These are phyloP conservation scores for Lippia alba DNA, from an alignment of 305 asterid genomes.

Conservation along the genomic window DNA sequence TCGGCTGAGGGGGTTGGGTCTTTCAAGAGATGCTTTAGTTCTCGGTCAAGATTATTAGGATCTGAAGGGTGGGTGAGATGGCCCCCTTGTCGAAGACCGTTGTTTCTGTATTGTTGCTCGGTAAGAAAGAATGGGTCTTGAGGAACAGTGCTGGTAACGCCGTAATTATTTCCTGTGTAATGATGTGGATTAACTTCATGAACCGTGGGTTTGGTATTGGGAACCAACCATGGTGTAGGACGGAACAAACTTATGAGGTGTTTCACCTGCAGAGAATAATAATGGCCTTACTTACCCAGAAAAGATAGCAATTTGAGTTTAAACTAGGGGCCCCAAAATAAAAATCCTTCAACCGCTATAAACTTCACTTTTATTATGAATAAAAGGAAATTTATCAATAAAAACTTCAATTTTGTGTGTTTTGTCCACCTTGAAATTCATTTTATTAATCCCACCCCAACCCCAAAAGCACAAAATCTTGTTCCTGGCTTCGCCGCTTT, in stretches of 20 bases:
- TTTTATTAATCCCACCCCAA: no score
- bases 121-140: conserved; percentile 54
- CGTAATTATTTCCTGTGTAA: conserved; percentile 33
- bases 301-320: background rate
- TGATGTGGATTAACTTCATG: conserved; percentile 42
- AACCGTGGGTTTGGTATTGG: conserved; percentile 38
- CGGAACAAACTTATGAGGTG: conserved; percentile 52
- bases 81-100: conserved; percentile 65
- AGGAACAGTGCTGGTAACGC: conserved; percentile 36
- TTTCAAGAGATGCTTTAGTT: conserved; percentile 46
- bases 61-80: conserved; percentile 34
- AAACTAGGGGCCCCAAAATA: no score
- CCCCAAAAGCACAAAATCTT: no score
- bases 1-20: conserved; percentile 36
- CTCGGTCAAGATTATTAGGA: conserved; percentile 45
- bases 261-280: conserved; percentile 54
- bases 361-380: no score
- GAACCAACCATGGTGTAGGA: conserved; percentile 55
- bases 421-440: no score
- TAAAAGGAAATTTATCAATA: no score
- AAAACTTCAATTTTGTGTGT: no score
- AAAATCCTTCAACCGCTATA: no score
- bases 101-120: conserved; percentile 72
- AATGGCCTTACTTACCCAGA: conserved; percentile 15
- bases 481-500: background rate